phyloP scores from a whole-genome alignment of 495 filamentous ascomycete genomes.

The Talaromyces nanjingensis region DNA sequence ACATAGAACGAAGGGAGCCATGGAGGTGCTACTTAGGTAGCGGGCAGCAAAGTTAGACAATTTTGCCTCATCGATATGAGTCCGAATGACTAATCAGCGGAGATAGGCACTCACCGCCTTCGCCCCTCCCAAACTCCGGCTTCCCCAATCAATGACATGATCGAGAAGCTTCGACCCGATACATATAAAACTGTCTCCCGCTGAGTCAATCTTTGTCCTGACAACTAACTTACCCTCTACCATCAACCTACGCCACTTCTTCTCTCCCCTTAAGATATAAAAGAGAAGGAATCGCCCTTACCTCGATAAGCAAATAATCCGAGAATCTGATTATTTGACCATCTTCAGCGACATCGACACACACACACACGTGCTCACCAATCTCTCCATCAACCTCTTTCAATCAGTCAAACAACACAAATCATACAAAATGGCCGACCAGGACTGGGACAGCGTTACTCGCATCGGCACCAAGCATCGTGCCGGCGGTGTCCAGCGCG shows the following conservation, averaged over 20 bases:
- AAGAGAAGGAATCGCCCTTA: neutral
- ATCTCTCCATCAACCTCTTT: neutral
- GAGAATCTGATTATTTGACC: neutral
- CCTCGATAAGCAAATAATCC: neutral
- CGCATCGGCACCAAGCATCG: conserved; percentile 85
- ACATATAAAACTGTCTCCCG: neutral
- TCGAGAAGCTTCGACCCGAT: conserved; percentile 9
- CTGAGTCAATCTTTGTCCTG: neutral
- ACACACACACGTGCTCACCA: neutral
- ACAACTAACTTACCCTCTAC: neutral
- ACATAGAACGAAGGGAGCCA: too few relatives aligned
- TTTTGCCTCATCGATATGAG: neutral
- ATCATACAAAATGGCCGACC: conserved; percentile 15
- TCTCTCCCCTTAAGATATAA: neutral
- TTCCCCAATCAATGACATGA: neutral
- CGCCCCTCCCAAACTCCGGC: conserved; percentile 3
- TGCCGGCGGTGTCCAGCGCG: conserved; percentile 55
- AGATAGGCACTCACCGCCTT: conserved; percentile 5
- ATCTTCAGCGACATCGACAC: neutral
- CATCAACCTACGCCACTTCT: neutral
- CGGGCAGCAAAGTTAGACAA: neutral
- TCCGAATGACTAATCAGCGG: neutral
- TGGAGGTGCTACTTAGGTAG: too few relatives aligned
- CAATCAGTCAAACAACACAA: neutral
- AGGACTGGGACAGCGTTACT: conserved; percentile 82